These are phyloP conservation scores for Tulasnella sp. DNA, from an alignment of 768 basidiomycete genomes.

Conservation along the genomic window DNA sequence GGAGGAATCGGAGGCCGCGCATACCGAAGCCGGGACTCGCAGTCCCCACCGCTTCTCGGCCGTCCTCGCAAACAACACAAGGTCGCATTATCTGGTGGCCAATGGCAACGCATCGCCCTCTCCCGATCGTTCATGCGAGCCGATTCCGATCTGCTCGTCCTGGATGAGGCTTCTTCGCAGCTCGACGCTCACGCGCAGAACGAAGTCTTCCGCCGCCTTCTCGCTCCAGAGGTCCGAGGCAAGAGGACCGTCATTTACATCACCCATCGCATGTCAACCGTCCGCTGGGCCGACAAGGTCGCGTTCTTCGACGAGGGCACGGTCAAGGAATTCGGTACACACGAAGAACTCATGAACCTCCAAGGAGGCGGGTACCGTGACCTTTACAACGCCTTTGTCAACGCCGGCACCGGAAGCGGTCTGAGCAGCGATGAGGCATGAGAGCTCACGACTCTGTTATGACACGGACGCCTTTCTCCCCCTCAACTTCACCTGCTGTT, in stretches of 20 bases:
- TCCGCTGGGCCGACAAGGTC: slow-evolving; percentile 71
- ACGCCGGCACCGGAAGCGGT: background rate
- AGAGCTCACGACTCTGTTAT: background rate
- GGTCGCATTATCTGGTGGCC: slow-evolving; percentile 72
- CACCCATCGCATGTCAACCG: slow-evolving; percentile 76
- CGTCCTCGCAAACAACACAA: slow-evolving; percentile 20
- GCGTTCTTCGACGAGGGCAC: slow-evolving; percentile 40
- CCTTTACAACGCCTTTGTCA: slow-evolving; percentile 15
- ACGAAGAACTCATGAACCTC: slow-evolving; percentile 55
- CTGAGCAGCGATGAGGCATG: slow-evolving; percentile 2
- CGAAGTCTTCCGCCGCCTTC: slow-evolving; percentile 40
- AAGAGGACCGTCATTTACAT: slow-evolving; percentile 71
- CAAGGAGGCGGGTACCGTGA: slow-evolving; percentile 28
- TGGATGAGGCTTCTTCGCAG: slow-evolving; percentile 64
- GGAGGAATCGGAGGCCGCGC: slow-evolving; percentile 23
- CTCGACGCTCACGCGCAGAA: slow-evolving; percentile 25
- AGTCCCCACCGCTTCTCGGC: background rate
- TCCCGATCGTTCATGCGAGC: slow-evolving; percentile 86
- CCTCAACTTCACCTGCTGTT: background rate
- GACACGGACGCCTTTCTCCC: background rate
- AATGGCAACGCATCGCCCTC: slow-evolving; percentile 87
- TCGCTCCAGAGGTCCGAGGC: slow-evolving; percentile 73
- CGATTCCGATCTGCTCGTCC: slow-evolving; percentile 71
- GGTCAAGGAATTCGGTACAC: slow-evolving; percentile 72
- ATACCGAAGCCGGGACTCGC: background rate